These are phyloP conservation scores for Diaporthe vaccinii DNA, from an alignment of 2,329 filamentous ascomycete genomes.

Conservation along the genomic window DNA sequence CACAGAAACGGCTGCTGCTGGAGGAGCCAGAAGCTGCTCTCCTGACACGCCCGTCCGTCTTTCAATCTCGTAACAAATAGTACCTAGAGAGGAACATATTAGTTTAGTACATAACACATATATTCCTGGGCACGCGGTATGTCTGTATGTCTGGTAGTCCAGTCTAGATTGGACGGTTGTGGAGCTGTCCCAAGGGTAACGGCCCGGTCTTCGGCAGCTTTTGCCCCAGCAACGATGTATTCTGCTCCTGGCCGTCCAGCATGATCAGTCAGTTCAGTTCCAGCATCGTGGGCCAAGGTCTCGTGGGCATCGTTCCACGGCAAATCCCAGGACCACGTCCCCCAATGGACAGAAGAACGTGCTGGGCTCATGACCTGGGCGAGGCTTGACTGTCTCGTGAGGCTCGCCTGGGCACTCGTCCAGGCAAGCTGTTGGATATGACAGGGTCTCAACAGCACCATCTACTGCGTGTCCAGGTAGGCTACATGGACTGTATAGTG, in stretches of 20 bases:
- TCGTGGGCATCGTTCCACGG: conserved; percentile 14
- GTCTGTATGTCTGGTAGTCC: background rate
- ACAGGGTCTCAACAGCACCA: conserved; percentile 1
- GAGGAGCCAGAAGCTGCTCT: background rate
- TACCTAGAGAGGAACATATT: background rate
- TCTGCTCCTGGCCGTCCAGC: background rate
- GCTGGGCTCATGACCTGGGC: conserved; percentile 3
- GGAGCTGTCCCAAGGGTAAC: conserved; percentile 25
- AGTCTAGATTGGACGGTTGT: conserved; percentile 14
- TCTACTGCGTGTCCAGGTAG: background rate
- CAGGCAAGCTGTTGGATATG: background rate
- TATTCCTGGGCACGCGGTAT: background rate
- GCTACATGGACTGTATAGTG: background rate
- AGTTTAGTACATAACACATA: background rate
- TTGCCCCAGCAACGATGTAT: conserved; percentile 28
- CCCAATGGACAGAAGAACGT: background rate
- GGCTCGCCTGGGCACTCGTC: conserved; percentile 1
- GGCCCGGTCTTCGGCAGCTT: conserved; percentile 37
- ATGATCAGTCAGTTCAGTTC: conserved; percentile 17
- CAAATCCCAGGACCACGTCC: background rate
- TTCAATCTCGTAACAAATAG: background rate
- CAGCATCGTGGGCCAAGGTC: conserved; percentile 5
- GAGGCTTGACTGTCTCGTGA: conserved; percentile 14
- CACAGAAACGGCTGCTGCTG: too few relatives aligned
- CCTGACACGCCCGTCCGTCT: background rate